Evolutionary conservation across 345 rosid species (phyloP).

Genomic region (Atalantia buxifolia): DNA sequence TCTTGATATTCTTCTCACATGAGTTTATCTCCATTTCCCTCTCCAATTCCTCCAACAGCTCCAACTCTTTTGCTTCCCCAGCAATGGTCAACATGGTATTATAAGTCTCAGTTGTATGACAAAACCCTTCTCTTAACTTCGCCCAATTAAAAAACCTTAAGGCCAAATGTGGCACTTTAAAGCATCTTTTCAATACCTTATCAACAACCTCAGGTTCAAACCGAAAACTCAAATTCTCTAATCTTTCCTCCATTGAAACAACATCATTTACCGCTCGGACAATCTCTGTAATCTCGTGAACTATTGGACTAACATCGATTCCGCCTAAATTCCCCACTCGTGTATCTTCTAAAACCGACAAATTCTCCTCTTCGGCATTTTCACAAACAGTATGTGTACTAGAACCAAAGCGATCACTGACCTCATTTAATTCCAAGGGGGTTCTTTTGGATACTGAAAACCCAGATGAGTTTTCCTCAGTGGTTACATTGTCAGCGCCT

Average conservation of each 20-base stretch:
- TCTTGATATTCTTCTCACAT: slow-evolving; percentile 52
- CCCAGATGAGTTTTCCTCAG: slow-evolving; percentile 28
- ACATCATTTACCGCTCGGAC: slow-evolving; percentile 37
- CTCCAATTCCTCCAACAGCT: slow-evolving; percentile 43
- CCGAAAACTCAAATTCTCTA: slow-evolving; percentile 39
- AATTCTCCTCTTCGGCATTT: slow-evolving; percentile 35
- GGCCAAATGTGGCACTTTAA: slow-evolving; percentile 74
- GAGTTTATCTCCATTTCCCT: slow-evolving; percentile 62
- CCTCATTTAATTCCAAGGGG: not conserved
- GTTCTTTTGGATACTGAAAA: slow-evolving; percentile 21
- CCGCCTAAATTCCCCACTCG: slow-evolving; percentile 14
- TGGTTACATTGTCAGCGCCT: slow-evolving; percentile 35
- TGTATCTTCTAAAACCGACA: slow-evolving; percentile 9
- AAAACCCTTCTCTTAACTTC: slow-evolving; percentile 44
- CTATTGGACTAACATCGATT: slow-evolving; percentile 46
- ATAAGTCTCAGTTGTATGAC: slow-evolving; percentile 44
- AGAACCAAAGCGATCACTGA: not conserved
- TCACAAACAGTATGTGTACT: slow-evolving; percentile 45
- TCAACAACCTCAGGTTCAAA: slow-evolving; percentile 61
- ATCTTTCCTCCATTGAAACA: slow-evolving; percentile 59
- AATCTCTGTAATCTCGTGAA: slow-evolving; percentile 50
- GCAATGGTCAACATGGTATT: slow-evolving; percentile 58
- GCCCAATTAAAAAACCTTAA: slow-evolving; percentile 73
- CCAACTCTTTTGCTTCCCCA: slow-evolving; percentile 57
- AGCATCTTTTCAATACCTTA: slow-evolving; percentile 74